Evolutionary conservation across 2,329 filamentous ascomycete species (phyloP), one percentile per base, ranked within the genome.

Genomic region (Penicillium sp.): DNA sequence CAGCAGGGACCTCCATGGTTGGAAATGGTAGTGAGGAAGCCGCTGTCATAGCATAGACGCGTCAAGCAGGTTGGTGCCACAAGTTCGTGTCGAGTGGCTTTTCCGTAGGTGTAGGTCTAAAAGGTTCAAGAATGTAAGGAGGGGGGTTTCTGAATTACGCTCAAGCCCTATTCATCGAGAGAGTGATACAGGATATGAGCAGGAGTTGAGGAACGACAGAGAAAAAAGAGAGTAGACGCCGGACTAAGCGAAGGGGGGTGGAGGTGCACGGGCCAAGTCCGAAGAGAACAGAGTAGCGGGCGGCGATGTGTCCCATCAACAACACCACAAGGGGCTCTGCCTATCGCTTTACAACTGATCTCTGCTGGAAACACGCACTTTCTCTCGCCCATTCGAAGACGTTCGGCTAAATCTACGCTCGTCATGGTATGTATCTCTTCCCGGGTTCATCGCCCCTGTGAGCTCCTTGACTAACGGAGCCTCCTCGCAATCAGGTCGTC

Each of bases 401-500:
- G 31, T 26, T 33, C 23, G 2, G 31, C 31, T 24, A 16, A 16
- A 15, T 28, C 6, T 15, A 48, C 24, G 6, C 9, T 39, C 52
- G 54, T 42, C 55, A 72, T 72, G 70, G 69, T 72, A 60, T 28
- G 18, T n/a, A n/a, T 36, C 21, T n/a, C 8, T 6, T 10, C 13
- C n/a, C 23, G 15, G n/a, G 31, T 47, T 38, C 24, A 31, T 38
- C 47, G 31, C 21, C 42, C 26, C 39, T 42, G 45, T 42, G 16
- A 24, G 26, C 38, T 24, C 29, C 29, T 49, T 39, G 46, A 46
- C 60, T 64, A 36, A 66, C 56, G 52, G 18, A 23, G 50, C 52
- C 50, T 44, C 39, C 57, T 49, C 63, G 61, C 63, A 58, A 58
- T 28, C 65, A 96, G 94, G 94, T 99, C 74, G 90, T 99, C 75